These are phyloP conservation scores for Boletus sp. DNA, from an alignment of 1,284 basidiomycete species.

Conservation along the genomic window DNA sequence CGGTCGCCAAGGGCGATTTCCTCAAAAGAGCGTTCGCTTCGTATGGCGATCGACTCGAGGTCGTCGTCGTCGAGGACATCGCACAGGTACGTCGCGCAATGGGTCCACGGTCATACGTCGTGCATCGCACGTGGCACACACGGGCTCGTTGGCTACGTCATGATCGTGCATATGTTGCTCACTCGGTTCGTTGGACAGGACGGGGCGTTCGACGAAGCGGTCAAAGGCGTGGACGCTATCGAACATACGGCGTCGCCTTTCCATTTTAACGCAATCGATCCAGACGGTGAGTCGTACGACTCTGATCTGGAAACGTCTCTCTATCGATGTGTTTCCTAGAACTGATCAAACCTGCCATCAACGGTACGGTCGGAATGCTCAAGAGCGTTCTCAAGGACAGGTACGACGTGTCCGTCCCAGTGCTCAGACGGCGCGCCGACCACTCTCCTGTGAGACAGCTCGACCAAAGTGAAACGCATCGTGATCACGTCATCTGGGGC, in stretches of 20 bases:
- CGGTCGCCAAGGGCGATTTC: constrained; percentile 45
- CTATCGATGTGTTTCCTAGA: constrained; percentile 35
- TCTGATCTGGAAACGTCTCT: not conserved
- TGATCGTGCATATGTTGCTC: not conserved
- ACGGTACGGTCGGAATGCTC: constrained; percentile 63
- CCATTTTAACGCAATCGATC: constrained; percentile 42
- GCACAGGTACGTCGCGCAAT: constrained; percentile 36
- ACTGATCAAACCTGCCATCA: constrained; percentile 63
- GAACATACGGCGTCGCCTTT: constrained; percentile 57
- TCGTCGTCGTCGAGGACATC: constrained; percentile 52
- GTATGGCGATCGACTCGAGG: constrained; percentile 48
- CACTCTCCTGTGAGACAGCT: too few relatives aligned
- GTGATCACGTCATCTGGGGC: constrained; percentile 67
- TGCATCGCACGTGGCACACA: too few relatives aligned
- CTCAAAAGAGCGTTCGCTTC: constrained; percentile 44
- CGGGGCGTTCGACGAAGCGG: constrained; percentile 67
- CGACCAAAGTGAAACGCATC: constrained; percentile 57
- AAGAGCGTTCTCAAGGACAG: constrained; percentile 43
- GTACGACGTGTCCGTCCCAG: too few relatives aligned
- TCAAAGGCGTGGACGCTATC: constrained; percentile 64
- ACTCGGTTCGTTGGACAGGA: constrained; percentile 30
- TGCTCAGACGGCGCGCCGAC: not conserved
- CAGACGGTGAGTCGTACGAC: constrained; percentile 38
- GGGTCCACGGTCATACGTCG: too few relatives aligned
- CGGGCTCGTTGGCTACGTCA: too few relatives aligned